phyloP scores from a whole-genome alignment of 768 basidiomycete species.

The Lactarius hatsudake region DNA sequence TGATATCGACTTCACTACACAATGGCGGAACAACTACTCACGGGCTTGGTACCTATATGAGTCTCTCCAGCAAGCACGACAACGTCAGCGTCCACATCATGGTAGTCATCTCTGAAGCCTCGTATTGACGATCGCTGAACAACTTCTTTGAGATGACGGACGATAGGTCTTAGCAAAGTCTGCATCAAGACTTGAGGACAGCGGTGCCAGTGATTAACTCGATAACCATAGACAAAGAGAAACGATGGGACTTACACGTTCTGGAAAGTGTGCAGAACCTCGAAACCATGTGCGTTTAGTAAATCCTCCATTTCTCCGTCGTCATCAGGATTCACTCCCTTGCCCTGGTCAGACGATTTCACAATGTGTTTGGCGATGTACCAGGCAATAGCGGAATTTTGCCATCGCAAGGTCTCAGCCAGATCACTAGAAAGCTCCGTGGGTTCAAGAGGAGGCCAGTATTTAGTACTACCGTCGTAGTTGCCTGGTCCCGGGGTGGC shows the following conservation, averaged over 20 bases:
- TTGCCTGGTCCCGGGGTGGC: conserved; percentile 18
- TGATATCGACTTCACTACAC: too few relatives aligned
- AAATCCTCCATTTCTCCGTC: conserved; percentile 35
- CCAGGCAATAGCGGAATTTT: conserved; percentile 1
- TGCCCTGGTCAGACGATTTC: neutral
- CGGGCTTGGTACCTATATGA: conserved; percentile 41
- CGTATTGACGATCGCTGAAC: conserved; percentile 37
- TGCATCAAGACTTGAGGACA: conserved; percentile 39
- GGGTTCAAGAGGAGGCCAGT: conserved; percentile 4
- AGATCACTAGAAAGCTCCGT: conserved; percentile 9
- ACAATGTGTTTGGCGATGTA: conserved; percentile 6
- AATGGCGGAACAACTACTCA: conserved; percentile 29
- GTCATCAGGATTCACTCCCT: conserved; percentile 25
- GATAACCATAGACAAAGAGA: neutral
- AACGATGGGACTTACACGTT: conserved; percentile 37
- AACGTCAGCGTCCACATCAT: conserved; percentile 36
- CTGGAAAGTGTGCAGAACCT: conserved; percentile 40
- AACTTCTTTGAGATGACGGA: conserved; percentile 39
- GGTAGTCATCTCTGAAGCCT: conserved; percentile 43
- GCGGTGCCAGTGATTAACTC: neutral
- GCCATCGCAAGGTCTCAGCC: neutral
- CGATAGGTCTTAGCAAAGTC: conserved; percentile 44
- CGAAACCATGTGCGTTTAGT: conserved; percentile 40
- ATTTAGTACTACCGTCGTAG: conserved; percentile 15
- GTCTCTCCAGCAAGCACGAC: conserved; percentile 42